Conservation (phyloP, 108 stramenopile genomes). For the Asterionellopsis glacialis region DNA sequence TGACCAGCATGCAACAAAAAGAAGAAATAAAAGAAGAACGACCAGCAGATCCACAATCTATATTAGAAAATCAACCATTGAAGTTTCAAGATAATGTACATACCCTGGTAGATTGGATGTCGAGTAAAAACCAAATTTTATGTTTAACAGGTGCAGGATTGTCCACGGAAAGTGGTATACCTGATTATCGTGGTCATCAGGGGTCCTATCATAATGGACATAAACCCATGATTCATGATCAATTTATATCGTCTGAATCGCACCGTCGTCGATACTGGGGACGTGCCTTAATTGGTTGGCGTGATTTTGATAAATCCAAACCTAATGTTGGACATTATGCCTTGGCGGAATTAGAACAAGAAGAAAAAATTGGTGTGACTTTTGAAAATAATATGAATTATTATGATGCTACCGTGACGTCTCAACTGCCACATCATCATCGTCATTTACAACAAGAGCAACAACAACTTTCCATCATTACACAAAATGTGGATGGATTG, state of each 20-base stretch:
- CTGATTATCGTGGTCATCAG: conserved; percentile 93
- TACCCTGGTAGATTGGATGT: conserved; percentile 41
- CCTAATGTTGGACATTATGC: conserved; percentile 88
- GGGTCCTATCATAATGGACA: conserved; percentile 94
- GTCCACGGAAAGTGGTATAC: conserved; percentile 94
- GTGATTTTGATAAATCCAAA: conserved; percentile 56
- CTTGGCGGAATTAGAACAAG: conserved; percentile 74
- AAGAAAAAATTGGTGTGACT: conserved; percentile 55
- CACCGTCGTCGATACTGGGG: conserved; percentile 95
- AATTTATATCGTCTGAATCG: conserved; percentile 70
- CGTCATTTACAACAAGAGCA: conserved; percentile 7
- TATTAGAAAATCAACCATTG: conserved; percentile 5
- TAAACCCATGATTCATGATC: conserved; percentile 95
- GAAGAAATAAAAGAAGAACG: conserved; percentile 6
- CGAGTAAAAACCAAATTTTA: conserved; percentile 43
- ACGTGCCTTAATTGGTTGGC: conserved; percentile 85
- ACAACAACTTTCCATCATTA: conserved; percentile 60
- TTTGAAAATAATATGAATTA: conserved; percentile 40
- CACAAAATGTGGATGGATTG: conserved; percentile 96
- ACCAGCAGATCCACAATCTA: conserved; percentile 20
- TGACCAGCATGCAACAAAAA: neutral
- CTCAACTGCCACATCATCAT: neutral
- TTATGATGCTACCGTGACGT: conserved; percentile 6
- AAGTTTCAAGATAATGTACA: conserved; percentile 10
- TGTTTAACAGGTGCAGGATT: conserved; percentile 93